These are phyloP conservation scores for Rhododendron griersonianum DNA, from an alignment of 148 eudicot species.

Conservation along the genomic window DNA sequence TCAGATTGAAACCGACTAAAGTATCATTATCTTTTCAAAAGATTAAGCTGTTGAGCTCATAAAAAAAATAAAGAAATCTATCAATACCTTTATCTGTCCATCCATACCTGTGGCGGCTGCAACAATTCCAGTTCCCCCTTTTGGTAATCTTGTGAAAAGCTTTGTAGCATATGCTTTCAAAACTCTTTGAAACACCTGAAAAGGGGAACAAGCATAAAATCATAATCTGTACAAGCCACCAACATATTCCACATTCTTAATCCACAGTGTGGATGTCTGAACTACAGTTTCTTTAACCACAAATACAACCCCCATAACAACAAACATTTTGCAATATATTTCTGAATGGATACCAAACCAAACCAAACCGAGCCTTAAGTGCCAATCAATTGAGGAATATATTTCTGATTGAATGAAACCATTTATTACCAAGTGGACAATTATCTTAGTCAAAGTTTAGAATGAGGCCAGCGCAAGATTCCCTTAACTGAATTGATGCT, in stretches of 20 bases:
- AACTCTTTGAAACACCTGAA: slow-evolving; percentile 81
- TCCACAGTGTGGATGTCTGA: background rate
- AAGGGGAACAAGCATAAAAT: slow-evolving; percentile 19
- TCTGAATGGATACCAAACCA: background rate
- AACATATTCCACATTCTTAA: background rate
- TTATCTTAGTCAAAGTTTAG: background rate
- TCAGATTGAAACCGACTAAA: background rate
- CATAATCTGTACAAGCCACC: background rate
- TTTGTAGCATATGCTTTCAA: slow-evolving; percentile 95
- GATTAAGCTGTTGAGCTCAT: background rate
- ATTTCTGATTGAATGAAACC: background rate
- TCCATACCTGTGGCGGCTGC: slow-evolving; percentile 99
- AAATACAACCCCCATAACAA: background rate
- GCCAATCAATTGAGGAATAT: background rate
- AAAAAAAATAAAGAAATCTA: background rate
- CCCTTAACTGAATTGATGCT: background rate
- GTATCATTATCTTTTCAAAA: background rate
- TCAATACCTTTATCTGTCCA: slow-evolving; percentile 87
- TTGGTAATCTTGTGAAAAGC: slow-evolving; percentile 77
- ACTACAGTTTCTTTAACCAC: background rate
- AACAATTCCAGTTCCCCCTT: slow-evolving; percentile 90
- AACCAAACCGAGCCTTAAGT: too few relatives aligned
- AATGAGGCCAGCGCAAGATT: background rate
- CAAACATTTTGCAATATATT: background rate
- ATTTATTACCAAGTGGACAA: background rate